Conservation (phyloP, 495 filamentous ascomycete species). For the Lasiosphaeriaceae sp. region DNA sequence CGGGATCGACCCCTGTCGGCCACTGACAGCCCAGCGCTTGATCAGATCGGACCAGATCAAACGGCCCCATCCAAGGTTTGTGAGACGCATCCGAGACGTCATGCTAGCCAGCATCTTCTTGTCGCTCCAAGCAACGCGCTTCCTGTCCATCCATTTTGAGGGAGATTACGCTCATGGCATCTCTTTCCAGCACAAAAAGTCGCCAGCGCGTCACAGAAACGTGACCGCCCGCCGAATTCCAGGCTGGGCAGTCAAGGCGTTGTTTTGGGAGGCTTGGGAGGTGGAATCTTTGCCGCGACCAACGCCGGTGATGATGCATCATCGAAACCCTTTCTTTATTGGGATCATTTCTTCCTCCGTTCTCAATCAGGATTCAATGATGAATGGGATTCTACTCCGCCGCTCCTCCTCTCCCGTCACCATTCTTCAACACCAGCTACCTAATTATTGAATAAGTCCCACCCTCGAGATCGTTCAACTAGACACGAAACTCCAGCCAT, state of each 20-base stretch:
- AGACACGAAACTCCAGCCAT: not conserved
- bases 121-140: not conserved
- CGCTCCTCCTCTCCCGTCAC: no score
- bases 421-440: no score
- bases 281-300: no score
- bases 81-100: slow-evolving; percentile 30
- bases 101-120: slow-evolving; percentile 4
- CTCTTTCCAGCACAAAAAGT: not conserved
- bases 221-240: not conserved
- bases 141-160: slow-evolving; percentile 2
- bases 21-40: slow-evolving; percentile 23
- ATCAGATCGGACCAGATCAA: slow-evolving; percentile 25
- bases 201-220: not conserved
- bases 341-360: no score
- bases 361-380: no score
- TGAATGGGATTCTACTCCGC: no score
- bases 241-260: not conserved
- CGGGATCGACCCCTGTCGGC: slow-evolving; percentile 22
- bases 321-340: no score
- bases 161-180: slow-evolving; percentile 5
- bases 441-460: no score
- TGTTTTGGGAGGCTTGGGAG: no score
- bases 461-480: no score
- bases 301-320: no score
- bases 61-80: slow-evolving; percentile 8